Percentiles rank a stretch among this genome's conserved stretches.
These are phyloP conservation scores for Halophytophthora batemanensis DNA, from an alignment of 352 stramenopile species.

Conservation along the genomic window DNA sequence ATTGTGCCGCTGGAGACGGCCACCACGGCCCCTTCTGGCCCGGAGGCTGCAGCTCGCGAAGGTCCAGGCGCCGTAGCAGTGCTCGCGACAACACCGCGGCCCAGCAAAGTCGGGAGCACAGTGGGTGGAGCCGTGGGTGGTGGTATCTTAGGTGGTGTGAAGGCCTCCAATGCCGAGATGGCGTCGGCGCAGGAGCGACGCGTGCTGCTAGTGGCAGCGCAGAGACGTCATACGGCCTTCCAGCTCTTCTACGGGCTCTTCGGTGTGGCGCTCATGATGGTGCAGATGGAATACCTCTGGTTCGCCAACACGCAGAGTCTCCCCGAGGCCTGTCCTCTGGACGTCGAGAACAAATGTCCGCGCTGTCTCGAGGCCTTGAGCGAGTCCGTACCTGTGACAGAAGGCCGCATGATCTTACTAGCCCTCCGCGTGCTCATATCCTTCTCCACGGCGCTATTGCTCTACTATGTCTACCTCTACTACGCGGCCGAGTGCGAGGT, in stretches of 20 bases:
- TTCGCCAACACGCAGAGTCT: slow-evolving; percentile 53
- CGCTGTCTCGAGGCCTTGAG: slow-evolving; percentile 30
- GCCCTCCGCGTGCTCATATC: slow-evolving; percentile 62
- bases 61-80: slow-evolving; percentile 15
- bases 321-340: slow-evolving; percentile 26
- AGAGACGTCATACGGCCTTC: slow-evolving; percentile 51
- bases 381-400: slow-evolving; percentile 28
- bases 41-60: slow-evolving; percentile 4
- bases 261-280: slow-evolving; percentile 65
- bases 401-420: slow-evolving; percentile 68
- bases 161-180: slow-evolving; percentile 35
- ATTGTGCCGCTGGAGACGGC: slow-evolving; percentile 45
- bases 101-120: slow-evolving; percentile 2
- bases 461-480: slow-evolving; percentile 70
- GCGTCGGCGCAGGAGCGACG: slow-evolving; percentile 49
- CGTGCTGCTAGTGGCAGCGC: slow-evolving; percentile 36
- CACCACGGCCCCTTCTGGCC: not conserved
- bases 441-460: slow-evolving; percentile 57
- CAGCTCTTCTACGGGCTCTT: slow-evolving; percentile 74
- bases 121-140: slow-evolving; percentile 10
- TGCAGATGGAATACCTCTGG: slow-evolving; percentile 76
- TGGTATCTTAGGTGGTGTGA: slow-evolving; percentile 5
- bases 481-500: slow-evolving; percentile 67
- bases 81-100: slow-evolving; percentile 2
- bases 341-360: slow-evolving; percentile 34